phyloP scores from a whole-genome alignment of 257 asterid genomes.

The Voacanga thouarsii region DNA sequence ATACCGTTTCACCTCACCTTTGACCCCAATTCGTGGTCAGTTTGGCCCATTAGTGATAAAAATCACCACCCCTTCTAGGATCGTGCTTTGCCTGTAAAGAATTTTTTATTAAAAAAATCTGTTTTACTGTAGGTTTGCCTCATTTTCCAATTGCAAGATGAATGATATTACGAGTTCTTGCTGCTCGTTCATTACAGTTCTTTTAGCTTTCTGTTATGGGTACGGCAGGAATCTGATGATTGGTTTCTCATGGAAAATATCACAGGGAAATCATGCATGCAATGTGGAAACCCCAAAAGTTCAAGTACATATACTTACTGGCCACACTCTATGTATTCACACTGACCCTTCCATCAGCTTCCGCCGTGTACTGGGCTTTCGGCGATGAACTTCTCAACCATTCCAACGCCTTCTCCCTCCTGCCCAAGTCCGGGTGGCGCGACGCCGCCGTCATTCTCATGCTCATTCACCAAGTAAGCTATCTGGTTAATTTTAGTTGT shows the following conservation, averaged over 20 bases:
- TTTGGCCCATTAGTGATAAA: not conserved
- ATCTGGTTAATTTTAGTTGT: not conserved
- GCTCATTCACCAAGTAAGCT: conserved; percentile 84
- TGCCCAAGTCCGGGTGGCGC: conserved; percentile 67
- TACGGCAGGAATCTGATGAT: not conserved
- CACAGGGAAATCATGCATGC: conserved; percentile 93
- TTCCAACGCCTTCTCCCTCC: conserved; percentile 82
- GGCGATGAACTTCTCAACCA: conserved; percentile 83
- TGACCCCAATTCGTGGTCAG: not conserved
- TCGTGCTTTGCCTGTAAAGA: not conserved
- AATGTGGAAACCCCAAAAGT: conserved; percentile 97
- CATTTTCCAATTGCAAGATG: not conserved
- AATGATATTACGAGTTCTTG: not conserved
- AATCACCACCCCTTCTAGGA: not conserved
- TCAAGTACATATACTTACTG: conserved; percentile 77
- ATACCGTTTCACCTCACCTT: not conserved
- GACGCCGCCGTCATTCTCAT: conserved; percentile 85
- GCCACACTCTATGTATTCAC: conserved; percentile 93
- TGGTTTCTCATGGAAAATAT: not conserved
- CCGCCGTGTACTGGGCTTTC: conserved; percentile 94
- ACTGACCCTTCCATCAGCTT: conserved; percentile 79
- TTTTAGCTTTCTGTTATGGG: too few species aligned
- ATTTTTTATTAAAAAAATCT: too few species aligned
- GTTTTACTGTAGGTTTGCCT: not conserved
- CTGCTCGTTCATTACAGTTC: not conserved